A percentile compares a stretch with the other conserved stretches of the same genome.
phyloP scores from a whole-genome alignment of 768 basidiomycete genomes.

The Trametes cubensis region DNA sequence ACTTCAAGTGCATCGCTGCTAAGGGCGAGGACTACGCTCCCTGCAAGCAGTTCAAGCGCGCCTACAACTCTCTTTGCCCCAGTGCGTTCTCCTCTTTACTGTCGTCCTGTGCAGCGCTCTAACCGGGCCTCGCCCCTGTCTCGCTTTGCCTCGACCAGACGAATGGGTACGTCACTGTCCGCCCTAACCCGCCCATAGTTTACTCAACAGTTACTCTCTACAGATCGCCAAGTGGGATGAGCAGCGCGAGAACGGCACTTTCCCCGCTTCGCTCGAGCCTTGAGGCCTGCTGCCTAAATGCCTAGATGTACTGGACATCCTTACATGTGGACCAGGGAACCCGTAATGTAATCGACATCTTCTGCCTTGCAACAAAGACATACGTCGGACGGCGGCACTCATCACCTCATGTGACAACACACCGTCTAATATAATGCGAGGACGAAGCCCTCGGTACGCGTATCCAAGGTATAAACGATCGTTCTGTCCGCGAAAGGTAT shows the following conservation, averaged over 20 bases:
- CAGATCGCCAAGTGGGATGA: constrained; percentile 92
- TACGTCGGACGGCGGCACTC: not conserved
- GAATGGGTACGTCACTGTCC: constrained; percentile 70
- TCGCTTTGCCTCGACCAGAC: constrained; percentile 52
- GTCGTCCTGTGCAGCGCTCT: not conserved
- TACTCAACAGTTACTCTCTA: not conserved
- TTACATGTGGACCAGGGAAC: not conserved
- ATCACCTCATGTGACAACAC: too few relatives aligned
- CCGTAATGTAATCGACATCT: constrained; percentile 3
- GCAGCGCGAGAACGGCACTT: constrained; percentile 89
- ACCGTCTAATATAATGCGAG: too few relatives aligned
- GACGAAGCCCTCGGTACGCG: too few relatives aligned
- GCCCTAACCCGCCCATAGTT: not conserved
- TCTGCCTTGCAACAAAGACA: not conserved
- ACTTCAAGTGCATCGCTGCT: constrained; percentile 95
- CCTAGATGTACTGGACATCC: constrained; percentile 4
- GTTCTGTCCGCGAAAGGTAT: not conserved
- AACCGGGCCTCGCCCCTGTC: not conserved
- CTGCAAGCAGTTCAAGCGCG: constrained; percentile 97
- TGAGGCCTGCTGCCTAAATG: constrained; percentile 69
- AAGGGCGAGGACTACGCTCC: constrained; percentile 99
- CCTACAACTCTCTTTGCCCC: constrained; percentile 95
- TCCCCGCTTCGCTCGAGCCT: constrained; percentile 89
- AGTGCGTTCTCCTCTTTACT: constrained; percentile 60
- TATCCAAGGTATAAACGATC: not conserved